Evolutionary conservation across 2,329 filamentous ascomycete species (phyloP).

Genomic region (Apiospora sp.): DNA sequence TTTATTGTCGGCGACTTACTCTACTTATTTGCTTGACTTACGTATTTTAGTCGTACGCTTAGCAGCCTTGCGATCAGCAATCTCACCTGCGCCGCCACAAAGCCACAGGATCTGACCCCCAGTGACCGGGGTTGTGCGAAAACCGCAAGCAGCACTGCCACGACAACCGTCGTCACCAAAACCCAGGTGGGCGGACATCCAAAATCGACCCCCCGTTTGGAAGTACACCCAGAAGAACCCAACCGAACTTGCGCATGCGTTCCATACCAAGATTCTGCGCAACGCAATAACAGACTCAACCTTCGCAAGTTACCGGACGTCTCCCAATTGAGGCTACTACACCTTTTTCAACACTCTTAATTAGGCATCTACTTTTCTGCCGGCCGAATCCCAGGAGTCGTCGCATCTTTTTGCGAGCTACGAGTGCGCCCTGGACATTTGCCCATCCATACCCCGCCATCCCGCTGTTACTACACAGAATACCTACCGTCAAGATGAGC

Average conservation of each 20-base stretch:
- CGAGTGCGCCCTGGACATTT: neutral
- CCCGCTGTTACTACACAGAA: neutral
- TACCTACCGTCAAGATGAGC: slow-evolving; percentile 71
- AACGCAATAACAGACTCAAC: slow-evolving; percentile 3
- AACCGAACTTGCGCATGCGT: slow-evolving; percentile 21
- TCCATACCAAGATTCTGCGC: neutral
- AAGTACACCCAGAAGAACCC: slow-evolving; percentile 4
- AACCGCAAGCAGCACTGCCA: slow-evolving; percentile 22
- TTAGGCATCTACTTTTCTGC: neutral
- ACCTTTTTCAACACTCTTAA: neutral
- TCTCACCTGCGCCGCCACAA: neutral
- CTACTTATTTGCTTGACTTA: neutral
- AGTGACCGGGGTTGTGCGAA: slow-evolving; percentile 20
- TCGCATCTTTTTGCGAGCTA: neutral
- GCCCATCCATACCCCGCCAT: slow-evolving; percentile 10
- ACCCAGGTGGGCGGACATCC: slow-evolving; percentile 12
- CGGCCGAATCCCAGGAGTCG: neutral
- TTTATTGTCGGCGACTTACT: neutral
- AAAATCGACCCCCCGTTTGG: slow-evolving; percentile 3
- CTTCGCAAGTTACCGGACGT: neutral
- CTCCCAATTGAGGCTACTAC: neutral
- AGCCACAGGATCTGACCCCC: neutral
- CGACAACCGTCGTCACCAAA: slow-evolving; percentile 22
- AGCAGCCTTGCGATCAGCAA: slow-evolving; percentile 2
- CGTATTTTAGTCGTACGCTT: neutral